Evolutionary conservation across 1,284 basidiomycete species (phyloP).

Genomic region (Schizophyllum amplum): DNA sequence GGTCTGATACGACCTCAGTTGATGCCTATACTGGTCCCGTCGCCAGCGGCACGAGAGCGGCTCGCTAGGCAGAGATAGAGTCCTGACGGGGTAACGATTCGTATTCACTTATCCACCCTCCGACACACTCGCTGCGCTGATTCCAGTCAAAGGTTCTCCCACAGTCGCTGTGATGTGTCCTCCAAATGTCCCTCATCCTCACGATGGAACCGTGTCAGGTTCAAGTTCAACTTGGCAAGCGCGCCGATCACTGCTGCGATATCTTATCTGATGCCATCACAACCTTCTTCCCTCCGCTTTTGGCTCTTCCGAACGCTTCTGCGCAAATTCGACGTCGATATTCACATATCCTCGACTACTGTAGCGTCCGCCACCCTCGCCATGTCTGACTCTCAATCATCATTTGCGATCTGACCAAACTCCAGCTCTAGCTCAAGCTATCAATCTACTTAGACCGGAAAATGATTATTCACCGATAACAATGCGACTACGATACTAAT

Average conservation of each 20-base stretch:
- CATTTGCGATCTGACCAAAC: too few relatives aligned
- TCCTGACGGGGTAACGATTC: not conserved
- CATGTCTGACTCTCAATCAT: too few relatives aligned
- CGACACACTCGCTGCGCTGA: not conserved
- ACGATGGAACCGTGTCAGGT: not conserved
- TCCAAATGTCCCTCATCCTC: not conserved
- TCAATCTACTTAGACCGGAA: too few relatives aligned
- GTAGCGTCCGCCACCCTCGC: too few relatives aligned
- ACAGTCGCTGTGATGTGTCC: not conserved
- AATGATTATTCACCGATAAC: too few relatives aligned
- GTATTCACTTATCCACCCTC: not conserved
- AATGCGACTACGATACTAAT: too few relatives aligned
- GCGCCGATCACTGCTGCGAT: not conserved
- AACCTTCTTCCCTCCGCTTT: not conserved
- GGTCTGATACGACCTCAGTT: not conserved
- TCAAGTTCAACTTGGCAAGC: not conserved
- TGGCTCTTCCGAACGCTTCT: not conserved
- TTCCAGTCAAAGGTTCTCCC: not conserved
- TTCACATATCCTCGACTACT: not conserved
- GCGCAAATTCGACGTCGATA: not conserved
- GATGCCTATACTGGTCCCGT: not conserved
- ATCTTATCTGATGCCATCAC: not conserved
- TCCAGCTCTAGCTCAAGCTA: too few relatives aligned
- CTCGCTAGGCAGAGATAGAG: not conserved
- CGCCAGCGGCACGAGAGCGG: not conserved